A percentile compares a stretch with the other conserved stretches of the same genome.
phyloP scores from a whole-genome alignment of 352 stramenopile genomes.

The Globisporangium canariense region DNA sequence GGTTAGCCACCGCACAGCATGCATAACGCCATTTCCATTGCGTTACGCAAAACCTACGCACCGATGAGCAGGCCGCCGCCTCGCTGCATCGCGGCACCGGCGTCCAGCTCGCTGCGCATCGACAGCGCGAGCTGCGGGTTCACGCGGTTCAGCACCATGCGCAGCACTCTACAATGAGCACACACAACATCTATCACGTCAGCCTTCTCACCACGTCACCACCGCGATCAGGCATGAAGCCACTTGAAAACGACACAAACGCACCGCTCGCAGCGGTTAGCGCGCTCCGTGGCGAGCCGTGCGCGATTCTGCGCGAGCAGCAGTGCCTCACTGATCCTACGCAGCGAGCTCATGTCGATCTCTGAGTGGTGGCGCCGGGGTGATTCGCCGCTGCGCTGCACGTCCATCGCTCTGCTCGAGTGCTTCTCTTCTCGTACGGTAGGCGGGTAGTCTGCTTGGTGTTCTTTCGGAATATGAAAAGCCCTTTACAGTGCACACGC shows the following conservation, averaged over 20 bases:
- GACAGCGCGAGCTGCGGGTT: constrained; percentile 17
- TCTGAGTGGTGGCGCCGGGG: constrained; percentile 40
- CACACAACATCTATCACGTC: constrained; percentile 1
- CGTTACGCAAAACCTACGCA: neutral
- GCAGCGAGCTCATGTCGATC: constrained; percentile 54
- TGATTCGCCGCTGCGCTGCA: constrained; percentile 11
- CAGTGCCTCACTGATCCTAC: constrained; percentile 64
- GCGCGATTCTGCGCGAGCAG: constrained; percentile 71
- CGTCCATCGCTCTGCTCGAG: neutral
- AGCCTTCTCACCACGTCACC: neutral
- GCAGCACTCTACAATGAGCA: constrained; percentile 12
- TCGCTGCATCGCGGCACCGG: constrained; percentile 1
- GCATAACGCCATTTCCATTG: neutral
- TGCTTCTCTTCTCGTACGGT: neutral
- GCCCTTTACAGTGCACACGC: neutral
- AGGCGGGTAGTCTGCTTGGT: neutral
- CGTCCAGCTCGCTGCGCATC: constrained; percentile 16
- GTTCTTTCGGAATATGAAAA: constrained; percentile 6
- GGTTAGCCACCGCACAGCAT: neutral
- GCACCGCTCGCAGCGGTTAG: constrained; percentile 63
- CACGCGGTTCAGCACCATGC: constrained; percentile 18
- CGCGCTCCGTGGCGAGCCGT: constrained; percentile 49
- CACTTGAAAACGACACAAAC: constrained; percentile 12
- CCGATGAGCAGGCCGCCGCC: constrained; percentile 3
- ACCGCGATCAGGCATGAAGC: neutral